Percentiles rank a stretch among this genome's conserved stretches.
Evolutionary conservation across 2,329 filamentous ascomycete genomes (phyloP).

Genomic region (Pleoardoris graminearum): DNA sequence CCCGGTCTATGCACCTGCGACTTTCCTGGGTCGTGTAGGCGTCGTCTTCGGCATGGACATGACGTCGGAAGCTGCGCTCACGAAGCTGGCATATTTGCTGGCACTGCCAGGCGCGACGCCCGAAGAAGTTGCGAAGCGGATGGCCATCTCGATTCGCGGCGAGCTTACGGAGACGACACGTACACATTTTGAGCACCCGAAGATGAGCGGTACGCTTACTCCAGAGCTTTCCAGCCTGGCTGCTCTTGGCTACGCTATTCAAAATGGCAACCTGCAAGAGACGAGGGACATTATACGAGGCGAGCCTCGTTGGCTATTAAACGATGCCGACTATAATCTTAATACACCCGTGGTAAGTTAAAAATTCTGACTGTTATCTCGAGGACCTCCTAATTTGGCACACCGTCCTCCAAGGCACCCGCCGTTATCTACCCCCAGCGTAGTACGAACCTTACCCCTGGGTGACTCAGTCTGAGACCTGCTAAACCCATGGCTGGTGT

Average conservation of each 20-base stretch:
- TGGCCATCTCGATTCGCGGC: conserved; percentile 76
- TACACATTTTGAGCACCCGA: conserved; percentile 76
- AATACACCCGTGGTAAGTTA: conserved; percentile 64
- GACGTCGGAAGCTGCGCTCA: conserved; percentile 87
- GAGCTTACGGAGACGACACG: conserved; percentile 79
- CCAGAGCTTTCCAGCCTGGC: conserved; percentile 69
- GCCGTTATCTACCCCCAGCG: conserved; percentile 26
- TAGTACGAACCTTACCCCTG: conserved; percentile 17
- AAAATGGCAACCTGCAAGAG: conserved; percentile 67
- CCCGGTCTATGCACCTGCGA: conserved; percentile 49
- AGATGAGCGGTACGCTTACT: conserved; percentile 57
- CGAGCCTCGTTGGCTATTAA: conserved; percentile 69
- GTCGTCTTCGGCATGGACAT: conserved; percentile 89
- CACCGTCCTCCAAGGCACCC: conserved; percentile 12
- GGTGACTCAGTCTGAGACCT: background rate
- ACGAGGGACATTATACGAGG: conserved; percentile 69
- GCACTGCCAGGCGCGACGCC: conserved; percentile 67
- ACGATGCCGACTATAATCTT: conserved; percentile 77
- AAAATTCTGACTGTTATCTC: conserved; percentile 19
- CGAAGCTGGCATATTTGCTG: conserved; percentile 86
- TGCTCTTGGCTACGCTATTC: conserved; percentile 78
- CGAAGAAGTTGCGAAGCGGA: conserved; percentile 68
- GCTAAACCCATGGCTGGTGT: background rate
- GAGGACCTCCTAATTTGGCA: conserved; percentile 23
- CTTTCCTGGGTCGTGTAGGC: conserved; percentile 77